Conservation (phyloP, 345 rosid genomes). For the Luvunga scandens region DNA sequence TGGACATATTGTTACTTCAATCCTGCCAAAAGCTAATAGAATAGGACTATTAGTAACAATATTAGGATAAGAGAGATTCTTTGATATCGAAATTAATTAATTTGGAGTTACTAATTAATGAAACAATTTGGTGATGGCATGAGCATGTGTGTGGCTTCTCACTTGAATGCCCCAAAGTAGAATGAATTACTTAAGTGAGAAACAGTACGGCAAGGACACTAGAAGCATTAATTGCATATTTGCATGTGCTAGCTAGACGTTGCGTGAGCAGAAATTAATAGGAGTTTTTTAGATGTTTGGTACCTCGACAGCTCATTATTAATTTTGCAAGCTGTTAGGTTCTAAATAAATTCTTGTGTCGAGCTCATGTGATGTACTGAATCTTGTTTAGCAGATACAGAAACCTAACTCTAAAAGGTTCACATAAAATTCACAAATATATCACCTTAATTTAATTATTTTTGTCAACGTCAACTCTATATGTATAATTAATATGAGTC, state of each 20-base stretch:
- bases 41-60: background rate
- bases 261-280: background rate
- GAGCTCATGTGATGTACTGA: background rate
- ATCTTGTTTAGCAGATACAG: background rate
- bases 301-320: background rate
- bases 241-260: background rate
- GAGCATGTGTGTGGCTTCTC: background rate
- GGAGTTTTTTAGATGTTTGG: background rate
- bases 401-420: no score
- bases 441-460: no score
- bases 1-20: background rate
- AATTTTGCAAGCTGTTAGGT: background rate
- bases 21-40: background rate
- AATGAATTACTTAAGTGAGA: background rate
- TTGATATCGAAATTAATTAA: background rate
- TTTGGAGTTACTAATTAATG: background rate
- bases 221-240: background rate
- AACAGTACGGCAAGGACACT: background rate
- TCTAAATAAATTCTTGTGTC: background rate
- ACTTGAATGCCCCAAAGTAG: background rate
- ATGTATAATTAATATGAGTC: no score
- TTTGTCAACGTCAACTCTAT: no score
- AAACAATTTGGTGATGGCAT: background rate
- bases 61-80: no score
- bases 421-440: no score